Conservation (phyloP, 2,329 filamentous ascomycete species). For the Diaporthe sp. region DNA sequence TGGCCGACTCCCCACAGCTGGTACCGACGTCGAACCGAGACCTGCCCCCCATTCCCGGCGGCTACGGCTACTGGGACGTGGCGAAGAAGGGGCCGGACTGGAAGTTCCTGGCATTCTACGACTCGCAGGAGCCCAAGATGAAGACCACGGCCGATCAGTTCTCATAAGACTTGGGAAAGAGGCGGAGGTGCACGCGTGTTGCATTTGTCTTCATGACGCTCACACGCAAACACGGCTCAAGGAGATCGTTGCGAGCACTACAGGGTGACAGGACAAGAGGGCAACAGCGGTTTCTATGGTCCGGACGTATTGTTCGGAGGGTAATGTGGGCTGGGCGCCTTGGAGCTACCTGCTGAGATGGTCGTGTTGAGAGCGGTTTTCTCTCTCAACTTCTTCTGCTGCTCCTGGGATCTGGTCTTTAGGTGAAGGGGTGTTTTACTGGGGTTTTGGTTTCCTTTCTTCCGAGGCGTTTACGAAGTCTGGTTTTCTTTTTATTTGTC, state of each 20-base stretch:
- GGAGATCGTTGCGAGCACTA: background rate
- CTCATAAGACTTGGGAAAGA: background rate
- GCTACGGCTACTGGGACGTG: constrained; percentile 42
- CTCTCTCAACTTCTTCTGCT: background rate
- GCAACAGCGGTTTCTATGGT: background rate
- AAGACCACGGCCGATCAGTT: constrained; percentile 38
- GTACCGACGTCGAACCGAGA: constrained; percentile 19
- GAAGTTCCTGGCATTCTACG: constrained; percentile 42
- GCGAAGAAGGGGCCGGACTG: constrained; percentile 42
- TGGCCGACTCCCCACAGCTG: constrained; percentile 34
- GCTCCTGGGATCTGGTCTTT: constrained; percentile 1
- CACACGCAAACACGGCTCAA: background rate
- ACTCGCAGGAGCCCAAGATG: constrained; percentile 42
- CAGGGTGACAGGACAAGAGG: background rate
- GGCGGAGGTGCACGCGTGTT: background rate
- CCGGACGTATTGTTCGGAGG: constrained; percentile 2
- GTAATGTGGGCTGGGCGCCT: constrained; percentile 11
- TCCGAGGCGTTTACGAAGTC: background rate
- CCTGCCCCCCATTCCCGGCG: constrained; percentile 39
- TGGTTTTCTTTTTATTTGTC: background rate
- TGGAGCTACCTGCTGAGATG: constrained; percentile 7
- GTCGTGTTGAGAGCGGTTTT: background rate
- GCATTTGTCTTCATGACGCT: background rate
- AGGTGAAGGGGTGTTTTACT: constrained; percentile 5
- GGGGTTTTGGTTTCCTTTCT: background rate